Evolutionary conservation across 768 basidiomycete species (phyloP).

Genomic region (Tricholoma bakamatsutake): DNA sequence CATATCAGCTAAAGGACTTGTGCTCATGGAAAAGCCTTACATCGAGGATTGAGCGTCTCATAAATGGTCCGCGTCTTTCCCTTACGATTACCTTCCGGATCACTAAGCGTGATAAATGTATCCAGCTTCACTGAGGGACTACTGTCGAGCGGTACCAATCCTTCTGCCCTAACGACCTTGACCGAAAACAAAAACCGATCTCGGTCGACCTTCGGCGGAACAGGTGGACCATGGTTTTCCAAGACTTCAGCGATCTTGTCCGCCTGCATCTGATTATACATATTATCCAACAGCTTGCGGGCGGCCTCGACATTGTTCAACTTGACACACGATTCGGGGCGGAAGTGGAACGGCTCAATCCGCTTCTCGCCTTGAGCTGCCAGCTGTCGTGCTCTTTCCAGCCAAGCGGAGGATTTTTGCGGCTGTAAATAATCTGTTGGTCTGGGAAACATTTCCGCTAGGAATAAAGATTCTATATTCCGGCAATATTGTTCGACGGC

Average conservation of each 20-base stretch:
- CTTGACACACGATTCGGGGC: slow-evolving; percentile 91
- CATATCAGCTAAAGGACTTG: slow-evolving; percentile 8
- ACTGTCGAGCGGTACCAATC: slow-evolving; percentile 69
- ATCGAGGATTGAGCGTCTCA: slow-evolving; percentile 85
- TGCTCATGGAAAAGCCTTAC: slow-evolving; percentile 39
- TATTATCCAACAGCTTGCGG: slow-evolving; percentile 83
- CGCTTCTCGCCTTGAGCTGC: slow-evolving; percentile 80
- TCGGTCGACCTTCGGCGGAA: slow-evolving; percentile 63
- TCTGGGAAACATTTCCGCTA: slow-evolving; percentile 92
- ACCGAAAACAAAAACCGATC: slow-evolving; percentile 84
- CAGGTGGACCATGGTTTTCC: slow-evolving; percentile 52
- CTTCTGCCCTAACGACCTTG: slow-evolving; percentile 90
- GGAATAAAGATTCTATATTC: slow-evolving; percentile 81
- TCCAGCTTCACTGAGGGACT: slow-evolving; percentile 79
- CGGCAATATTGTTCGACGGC: slow-evolving; percentile 90
- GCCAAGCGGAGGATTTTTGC: slow-evolving; percentile 83
- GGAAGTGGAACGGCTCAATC: slow-evolving; percentile 93
- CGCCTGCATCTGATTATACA: slow-evolving; percentile 88
- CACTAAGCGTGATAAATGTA: slow-evolving; percentile 91
- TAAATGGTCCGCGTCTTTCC: slow-evolving; percentile 97
- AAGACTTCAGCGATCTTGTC: slow-evolving; percentile 76
- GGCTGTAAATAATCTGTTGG: slow-evolving; percentile 74
- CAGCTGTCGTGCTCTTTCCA: slow-evolving; percentile 79
- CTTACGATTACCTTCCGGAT: slow-evolving; percentile 82
- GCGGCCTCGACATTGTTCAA: slow-evolving; percentile 96